Conservation (phyloP, 345 rosid genomes). For the Brassica rapa region DNA sequence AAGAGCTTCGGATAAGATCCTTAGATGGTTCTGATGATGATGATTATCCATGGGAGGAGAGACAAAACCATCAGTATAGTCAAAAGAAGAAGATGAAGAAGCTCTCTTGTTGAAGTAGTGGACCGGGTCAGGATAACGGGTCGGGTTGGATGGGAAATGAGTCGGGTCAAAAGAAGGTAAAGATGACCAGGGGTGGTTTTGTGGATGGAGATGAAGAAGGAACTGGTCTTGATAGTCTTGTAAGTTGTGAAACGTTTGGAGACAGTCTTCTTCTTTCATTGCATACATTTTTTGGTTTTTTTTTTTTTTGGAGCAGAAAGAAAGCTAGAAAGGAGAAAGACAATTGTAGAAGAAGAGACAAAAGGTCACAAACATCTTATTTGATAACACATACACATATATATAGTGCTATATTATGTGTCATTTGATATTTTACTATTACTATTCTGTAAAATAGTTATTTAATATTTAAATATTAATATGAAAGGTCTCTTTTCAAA, state of each 20-base stretch:
- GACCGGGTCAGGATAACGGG: conserved; percentile 62
- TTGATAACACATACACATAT: conserved; percentile 33
- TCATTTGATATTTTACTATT: neutral
- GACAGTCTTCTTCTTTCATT: conserved; percentile 73
- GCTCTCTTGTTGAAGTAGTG: conserved; percentile 72
- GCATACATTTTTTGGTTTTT: conserved; percentile 49
- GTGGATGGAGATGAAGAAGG: conserved; percentile 59
- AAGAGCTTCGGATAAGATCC: conserved; percentile 77
- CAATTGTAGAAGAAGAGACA: conserved; percentile 33
- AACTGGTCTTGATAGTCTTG: conserved; percentile 72
- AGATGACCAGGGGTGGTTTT: conserved; percentile 36
- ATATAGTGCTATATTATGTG: conserved; percentile 33
- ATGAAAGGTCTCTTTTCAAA: neutral
- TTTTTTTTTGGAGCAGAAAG: conserved; percentile 23
- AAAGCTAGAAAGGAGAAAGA: conserved; percentile 15
- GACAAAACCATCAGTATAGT: conserved; percentile 32
- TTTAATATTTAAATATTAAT: conserved; percentile 6
- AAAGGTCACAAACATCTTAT: conserved; percentile 46
- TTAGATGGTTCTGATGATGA: conserved; percentile 59
- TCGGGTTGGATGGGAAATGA: conserved; percentile 43
- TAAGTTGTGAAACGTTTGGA: conserved; percentile 56
- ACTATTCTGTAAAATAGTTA: neutral
- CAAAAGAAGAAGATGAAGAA: conserved; percentile 38
- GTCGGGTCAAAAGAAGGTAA: conserved; percentile 37
- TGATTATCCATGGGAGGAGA: conserved; percentile 43